Evolutionary conservation across 345 rosid species (phyloP), one percentile per base, ranked within the genome.

Genomic region (Isatis tinctoria): DNA sequence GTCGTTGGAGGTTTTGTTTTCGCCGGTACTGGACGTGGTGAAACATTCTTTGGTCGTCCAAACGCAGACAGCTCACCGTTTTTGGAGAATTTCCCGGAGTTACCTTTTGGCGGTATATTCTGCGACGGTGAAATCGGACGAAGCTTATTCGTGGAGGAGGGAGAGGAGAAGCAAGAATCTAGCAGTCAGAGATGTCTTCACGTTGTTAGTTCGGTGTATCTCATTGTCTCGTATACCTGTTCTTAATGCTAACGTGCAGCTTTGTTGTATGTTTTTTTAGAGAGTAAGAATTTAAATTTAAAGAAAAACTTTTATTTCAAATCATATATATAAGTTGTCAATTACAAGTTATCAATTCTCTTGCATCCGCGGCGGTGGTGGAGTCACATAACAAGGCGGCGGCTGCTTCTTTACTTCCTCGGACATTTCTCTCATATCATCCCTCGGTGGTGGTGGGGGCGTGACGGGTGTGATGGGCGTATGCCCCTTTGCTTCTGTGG

Each of bases 121-220:
- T 88, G 97, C 14, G 45, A 67, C 0, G 93, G 96, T 65, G 97
- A 93, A 72, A 87, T 91, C 3, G 87, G 87, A 4, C 86, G 93
- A 33, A 79, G 85, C 33, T 36, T 47, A 47, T 45, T n/a, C 12
- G 22, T 13, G 12, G 65, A 61, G 18, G 70, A 53, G 47, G 63
- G 11, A 37, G 68, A 62, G 32, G 65, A 60, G 11, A 74, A 45
- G 53, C 77, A 68, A 59, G 89, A 62, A 63, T 59, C 43, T 60
- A 39, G 64, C 2, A 30, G 48, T 30, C 67, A 11, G 22, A 65
- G 81, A 65, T 79, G 69, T 73, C 81, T 83, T 39, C 96, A 88
- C 78, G 87, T 80, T 7, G 87, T 65, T 77, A 89, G 96, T 87
- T 72, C 90, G 0, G 83, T 84, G 6, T 93, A 85, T 84, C 83